These are phyloP conservation scores for Saccharomyces pastorianus DNA, from an alignment of 1,139 yeast species.

Conservation along the genomic window DNA sequence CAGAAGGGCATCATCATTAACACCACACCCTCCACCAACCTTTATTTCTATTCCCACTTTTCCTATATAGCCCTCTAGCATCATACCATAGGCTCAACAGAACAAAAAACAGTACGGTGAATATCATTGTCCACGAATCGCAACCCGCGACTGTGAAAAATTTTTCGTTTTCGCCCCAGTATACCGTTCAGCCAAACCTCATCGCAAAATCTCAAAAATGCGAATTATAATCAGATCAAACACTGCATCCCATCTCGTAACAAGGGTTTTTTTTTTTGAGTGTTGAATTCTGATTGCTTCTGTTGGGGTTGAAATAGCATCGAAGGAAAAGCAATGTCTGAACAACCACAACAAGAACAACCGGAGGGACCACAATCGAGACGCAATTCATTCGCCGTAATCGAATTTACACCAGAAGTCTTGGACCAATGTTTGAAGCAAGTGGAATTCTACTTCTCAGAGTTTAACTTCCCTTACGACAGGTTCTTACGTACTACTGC, in stretches of 20 bases:
- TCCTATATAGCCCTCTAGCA: background rate
- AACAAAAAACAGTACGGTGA: background rate
- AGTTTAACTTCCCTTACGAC: constrained; percentile 84
- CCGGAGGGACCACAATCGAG: constrained; percentile 15
- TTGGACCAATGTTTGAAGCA: constrained; percentile 60
- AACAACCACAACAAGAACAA: constrained; percentile 7
- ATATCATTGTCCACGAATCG: background rate
- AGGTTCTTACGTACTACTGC: constrained; percentile 80
- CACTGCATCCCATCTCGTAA: background rate
- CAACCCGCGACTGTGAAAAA: background rate
- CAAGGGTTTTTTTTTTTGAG: background rate
- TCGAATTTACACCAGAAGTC: constrained; percentile 34
- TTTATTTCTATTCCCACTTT: background rate
- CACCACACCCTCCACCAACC: too few species aligned
- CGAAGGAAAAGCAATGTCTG: background rate
- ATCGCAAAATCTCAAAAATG: background rate
- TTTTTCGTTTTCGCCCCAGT: background rate
- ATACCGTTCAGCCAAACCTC: background rate
- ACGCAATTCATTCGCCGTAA: constrained; percentile 28
- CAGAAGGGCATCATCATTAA: too few species aligned
- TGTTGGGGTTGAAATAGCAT: background rate
- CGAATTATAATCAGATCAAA: background rate
- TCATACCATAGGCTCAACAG: background rate
- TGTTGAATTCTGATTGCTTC: background rate
- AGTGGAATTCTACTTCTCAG: constrained; percentile 93